A percentile compares a stretch with the other conserved stretches of the same genome.
Evolutionary conservation across 768 basidiomycete genomes (phyloP).

Genomic region (Termitomyces sp.): DNA sequence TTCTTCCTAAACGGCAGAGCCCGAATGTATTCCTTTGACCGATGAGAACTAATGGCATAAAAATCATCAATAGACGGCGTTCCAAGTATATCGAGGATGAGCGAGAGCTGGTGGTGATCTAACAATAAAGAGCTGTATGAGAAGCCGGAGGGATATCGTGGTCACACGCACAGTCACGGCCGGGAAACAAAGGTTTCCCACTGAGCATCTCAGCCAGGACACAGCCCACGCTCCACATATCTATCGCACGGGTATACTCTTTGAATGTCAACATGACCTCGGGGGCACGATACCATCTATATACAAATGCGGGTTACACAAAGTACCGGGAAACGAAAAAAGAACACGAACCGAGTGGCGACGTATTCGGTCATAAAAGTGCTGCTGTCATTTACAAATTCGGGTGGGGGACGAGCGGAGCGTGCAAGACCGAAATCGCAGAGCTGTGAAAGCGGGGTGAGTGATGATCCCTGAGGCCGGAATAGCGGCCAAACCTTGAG

Average conservation of each 20-base stretch:
- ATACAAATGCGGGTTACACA: too few species aligned
- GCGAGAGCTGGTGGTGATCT: slow-evolving; percentile 92
- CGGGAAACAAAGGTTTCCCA: slow-evolving; percentile 92
- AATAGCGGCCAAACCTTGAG: slow-evolving; percentile 63
- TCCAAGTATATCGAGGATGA: slow-evolving; percentile 94
- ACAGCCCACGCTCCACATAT: slow-evolving; percentile 86
- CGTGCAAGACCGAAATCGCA: slow-evolving; percentile 90
- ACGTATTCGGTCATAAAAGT: slow-evolving; percentile 94
- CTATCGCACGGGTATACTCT: slow-evolving; percentile 87
- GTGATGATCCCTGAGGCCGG: slow-evolving; percentile 1
- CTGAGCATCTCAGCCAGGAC: slow-evolving; percentile 89
- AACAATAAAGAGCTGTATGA: neutral
- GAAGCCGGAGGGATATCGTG: slow-evolving; percentile 2
- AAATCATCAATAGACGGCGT: slow-evolving; percentile 91
- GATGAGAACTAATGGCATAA: slow-evolving; percentile 80
- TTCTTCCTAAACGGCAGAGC: slow-evolving; percentile 86
- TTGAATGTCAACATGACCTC: slow-evolving; percentile 99
- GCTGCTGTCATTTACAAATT: slow-evolving; percentile 70
- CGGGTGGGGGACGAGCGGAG: slow-evolving; percentile 70
- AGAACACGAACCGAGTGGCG: slow-evolving; percentile 67
- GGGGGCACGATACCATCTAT: slow-evolving; percentile 94
- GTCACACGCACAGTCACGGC: slow-evolving; percentile 73
- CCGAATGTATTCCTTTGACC: slow-evolving; percentile 83
- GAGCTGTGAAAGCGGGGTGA: slow-evolving; percentile 36
- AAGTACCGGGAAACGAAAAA: neutral